A percentile compares a stretch with the other conserved stretches of the same genome.
These are phyloP conservation scores for Yamadazyma kanchanaburiensis DNA, from an alignment of 1,139 yeast genomes.

Conservation along the genomic window DNA sequence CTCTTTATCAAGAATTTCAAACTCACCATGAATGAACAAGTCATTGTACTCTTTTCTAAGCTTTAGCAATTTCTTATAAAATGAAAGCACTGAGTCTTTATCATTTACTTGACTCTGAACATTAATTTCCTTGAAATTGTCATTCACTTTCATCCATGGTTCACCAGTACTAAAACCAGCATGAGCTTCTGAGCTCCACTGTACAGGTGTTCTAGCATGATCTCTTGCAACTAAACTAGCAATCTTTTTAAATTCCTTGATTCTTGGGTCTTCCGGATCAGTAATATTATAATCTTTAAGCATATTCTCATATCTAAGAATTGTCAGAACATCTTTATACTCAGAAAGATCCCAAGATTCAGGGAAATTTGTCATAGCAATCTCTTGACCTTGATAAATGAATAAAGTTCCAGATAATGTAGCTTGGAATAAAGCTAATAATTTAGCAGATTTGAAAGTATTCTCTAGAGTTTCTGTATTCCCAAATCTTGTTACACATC, in stretches of 20 bases:
- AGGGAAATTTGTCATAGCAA: constrained; percentile 50
- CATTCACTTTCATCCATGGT: constrained; percentile 58
- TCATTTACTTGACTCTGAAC: constrained; percentile 46
- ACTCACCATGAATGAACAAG: constrained; percentile 46
- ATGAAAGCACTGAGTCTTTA: constrained; percentile 46
- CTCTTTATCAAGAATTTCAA: constrained; percentile 34
- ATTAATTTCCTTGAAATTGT: constrained; percentile 47
- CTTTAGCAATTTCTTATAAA: constrained; percentile 42
- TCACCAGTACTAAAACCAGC: constrained; percentile 49
- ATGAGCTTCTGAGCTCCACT: constrained; percentile 44
- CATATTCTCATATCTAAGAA: constrained; percentile 37
- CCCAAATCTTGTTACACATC: constrained; percentile 53
- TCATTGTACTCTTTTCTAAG: constrained; percentile 45
- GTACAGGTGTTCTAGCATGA: constrained; percentile 58
- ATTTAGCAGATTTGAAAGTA: constrained; percentile 40
- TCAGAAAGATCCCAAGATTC: constrained; percentile 46
- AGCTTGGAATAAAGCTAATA: constrained; percentile 44
- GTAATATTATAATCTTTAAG: constrained; percentile 28
- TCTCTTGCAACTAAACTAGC: constrained; percentile 46
- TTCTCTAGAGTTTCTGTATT: constrained; percentile 24
- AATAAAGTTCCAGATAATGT: constrained; percentile 55
- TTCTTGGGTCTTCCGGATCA: constrained; percentile 13
- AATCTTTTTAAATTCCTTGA: constrained; percentile 26
- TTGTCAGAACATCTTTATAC: constrained; percentile 48
- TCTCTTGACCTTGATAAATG: constrained; percentile 60